Evolutionary conservation across 2,329 filamentous ascomycete species (phyloP).

Genomic region (Bipolaris bicolor): DNA sequence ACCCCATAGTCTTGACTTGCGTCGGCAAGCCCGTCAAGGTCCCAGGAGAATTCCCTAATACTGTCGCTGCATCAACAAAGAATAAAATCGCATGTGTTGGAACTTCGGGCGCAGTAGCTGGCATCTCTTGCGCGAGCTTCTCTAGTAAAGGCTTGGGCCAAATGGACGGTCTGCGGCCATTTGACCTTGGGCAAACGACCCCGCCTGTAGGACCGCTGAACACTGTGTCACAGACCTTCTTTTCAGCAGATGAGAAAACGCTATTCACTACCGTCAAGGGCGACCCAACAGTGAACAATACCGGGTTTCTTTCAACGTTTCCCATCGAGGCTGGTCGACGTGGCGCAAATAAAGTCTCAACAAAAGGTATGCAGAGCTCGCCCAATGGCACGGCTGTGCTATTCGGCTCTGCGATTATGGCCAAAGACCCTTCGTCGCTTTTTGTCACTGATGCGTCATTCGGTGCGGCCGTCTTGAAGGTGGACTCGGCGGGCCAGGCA

Average conservation of each 20-base stretch:
- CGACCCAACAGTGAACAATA: slow-evolving; percentile 60
- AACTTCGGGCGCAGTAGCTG: slow-evolving; percentile 44
- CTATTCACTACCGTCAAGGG: slow-evolving; percentile 68
- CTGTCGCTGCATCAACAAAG: slow-evolving; percentile 47
- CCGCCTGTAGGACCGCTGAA: slow-evolving; percentile 65
- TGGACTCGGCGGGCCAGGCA: slow-evolving; percentile 47
- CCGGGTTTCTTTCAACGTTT: slow-evolving; percentile 63
- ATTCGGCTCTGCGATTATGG: slow-evolving; percentile 60
- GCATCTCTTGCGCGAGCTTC: slow-evolving; percentile 48
- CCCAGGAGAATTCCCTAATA: slow-evolving; percentile 50
- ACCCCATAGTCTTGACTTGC: slow-evolving; percentile 39
- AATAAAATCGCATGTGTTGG: slow-evolving; percentile 48
- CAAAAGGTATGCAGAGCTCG: slow-evolving; percentile 45
- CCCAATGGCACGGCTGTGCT: slow-evolving; percentile 63
- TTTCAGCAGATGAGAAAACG: slow-evolving; percentile 60
- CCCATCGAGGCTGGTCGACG: slow-evolving; percentile 44
- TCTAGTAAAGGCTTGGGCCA: slow-evolving; percentile 34
- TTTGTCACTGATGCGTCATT: slow-evolving; percentile 66
- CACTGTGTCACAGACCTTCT: slow-evolving; percentile 66
- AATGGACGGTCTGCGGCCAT: slow-evolving; percentile 47
- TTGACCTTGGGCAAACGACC: slow-evolving; percentile 62
- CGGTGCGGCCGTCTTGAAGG: slow-evolving; percentile 58
- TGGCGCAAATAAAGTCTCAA: slow-evolving; percentile 17
- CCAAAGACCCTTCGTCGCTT: slow-evolving; percentile 48
- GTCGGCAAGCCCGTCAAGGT: slow-evolving; percentile 43